Evolutionary conservation across 78 protist species (phyloP).

Genomic region (Chrysochromulina parva): DNA sequence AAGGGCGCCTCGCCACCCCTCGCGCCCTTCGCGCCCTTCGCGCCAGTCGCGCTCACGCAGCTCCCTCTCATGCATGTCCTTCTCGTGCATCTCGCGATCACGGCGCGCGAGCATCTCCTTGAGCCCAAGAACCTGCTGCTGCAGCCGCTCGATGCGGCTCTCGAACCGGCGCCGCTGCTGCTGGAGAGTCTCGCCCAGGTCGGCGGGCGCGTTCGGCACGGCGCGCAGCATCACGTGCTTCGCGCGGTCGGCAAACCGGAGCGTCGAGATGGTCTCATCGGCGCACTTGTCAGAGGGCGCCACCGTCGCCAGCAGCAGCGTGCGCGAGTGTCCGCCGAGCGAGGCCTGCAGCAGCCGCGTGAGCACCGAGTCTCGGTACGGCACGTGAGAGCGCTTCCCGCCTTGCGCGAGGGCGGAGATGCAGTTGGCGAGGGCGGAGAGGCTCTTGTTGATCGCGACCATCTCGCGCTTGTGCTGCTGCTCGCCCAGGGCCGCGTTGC

Average conservation of each 20-base stretch:
- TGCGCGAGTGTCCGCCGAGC: slow-evolving; percentile 15
- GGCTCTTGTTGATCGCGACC: not conserved
- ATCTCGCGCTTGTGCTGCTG: not conserved
- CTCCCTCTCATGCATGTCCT: no score
- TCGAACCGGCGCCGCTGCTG: not conserved
- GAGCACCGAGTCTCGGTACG: slow-evolving; percentile 43
- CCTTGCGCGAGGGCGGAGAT: not conserved
- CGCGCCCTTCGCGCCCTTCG: no score
- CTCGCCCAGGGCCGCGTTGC: no score
- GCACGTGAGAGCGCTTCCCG: slow-evolving; percentile 31
- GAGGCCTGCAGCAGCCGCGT: slow-evolving; percentile 37
- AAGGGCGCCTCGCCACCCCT: no score
- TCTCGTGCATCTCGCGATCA: no score
- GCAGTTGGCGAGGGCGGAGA: slow-evolving; percentile 7
- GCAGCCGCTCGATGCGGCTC: no score
- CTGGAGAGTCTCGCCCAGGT: not conserved
- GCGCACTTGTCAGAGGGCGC: not conserved
- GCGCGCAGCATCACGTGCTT: not conserved
- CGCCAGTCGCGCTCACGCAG: no score
- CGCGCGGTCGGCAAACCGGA: slow-evolving; percentile 30
- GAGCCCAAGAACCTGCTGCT: no score
- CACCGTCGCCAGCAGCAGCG: not conserved
- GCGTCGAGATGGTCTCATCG: not conserved
- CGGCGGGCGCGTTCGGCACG: not conserved
- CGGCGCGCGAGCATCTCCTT: no score